Base-by-base conservation (phyloP, 1,139 yeast species). In the Meyerozyma guilliermondii region DNA sequence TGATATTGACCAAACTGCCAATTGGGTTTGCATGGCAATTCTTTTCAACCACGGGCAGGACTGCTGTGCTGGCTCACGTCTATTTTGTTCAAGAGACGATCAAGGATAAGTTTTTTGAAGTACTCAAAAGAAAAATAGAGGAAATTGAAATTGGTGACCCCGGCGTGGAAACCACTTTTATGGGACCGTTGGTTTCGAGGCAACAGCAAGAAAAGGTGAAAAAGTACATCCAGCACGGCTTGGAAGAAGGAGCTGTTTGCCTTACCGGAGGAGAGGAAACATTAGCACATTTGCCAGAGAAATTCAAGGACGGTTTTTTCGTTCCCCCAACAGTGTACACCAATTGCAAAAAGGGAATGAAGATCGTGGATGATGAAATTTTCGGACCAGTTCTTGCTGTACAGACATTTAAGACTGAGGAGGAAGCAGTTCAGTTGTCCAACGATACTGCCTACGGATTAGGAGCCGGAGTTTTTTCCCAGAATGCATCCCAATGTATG, bases 31-130 rank as follows among this genome's bases (percentile, higher is more conserved):
- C 49, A 56, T 69, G 35, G 87, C 87, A 59, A 81, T 83, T 58
- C 80, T 78, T 78, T 84, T 76, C 76, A 87, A 87, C 73, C 80
- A 86, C 53, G 95, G 95, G 63, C 94, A 87, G 68, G 91, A 84
- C 45, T 87, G 95, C 69, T 82, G 87, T 61, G 95, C 95, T 34
- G 92, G 94, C 51, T 85, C 95, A 39, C 81, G 95, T 64, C 67
- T 86, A 43, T 83, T n/a, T 80, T 61, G 80, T 86, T 49, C 95
- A 87, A 66, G 89, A 83, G 54, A 80, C 76, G 41, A 67, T 85
- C 56, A 84, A 87, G 66, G 92, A 86, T 55, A 71, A 78, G 57
- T 74, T 86, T 51, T 62, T 85, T 39, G 71, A 64, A 43, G 76
- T 72, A 46, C 81, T 86, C 63, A 76, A 81, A 63, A 66, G 41